Conservation (phyloP, 2,329 filamentous ascomycete species). For the Albifimbria verrucaria region DNA sequence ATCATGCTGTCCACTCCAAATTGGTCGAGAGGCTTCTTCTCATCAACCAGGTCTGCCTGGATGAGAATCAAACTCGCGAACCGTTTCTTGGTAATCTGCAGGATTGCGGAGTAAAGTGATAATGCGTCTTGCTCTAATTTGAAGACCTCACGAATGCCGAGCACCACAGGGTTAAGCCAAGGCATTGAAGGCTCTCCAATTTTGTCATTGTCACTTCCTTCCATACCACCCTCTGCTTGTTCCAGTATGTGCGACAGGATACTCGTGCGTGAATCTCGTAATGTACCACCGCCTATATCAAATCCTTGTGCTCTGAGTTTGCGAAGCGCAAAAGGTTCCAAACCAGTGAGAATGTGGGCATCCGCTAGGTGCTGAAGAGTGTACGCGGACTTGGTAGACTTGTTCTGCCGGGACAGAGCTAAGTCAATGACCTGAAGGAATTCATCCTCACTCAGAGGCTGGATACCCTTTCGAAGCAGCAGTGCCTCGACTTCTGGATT, state of each 20-base stretch:
- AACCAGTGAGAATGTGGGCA: not conserved
- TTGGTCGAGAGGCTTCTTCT: not conserved
- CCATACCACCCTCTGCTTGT: not conserved
- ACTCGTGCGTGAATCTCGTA: conserved; percentile 14
- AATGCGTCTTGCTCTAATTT: not conserved
- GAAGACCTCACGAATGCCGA: not conserved
- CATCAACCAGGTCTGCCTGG: not conserved
- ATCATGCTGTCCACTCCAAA: not conserved
- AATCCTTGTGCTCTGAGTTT: conserved; percentile 16
- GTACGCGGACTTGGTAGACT: not conserved
- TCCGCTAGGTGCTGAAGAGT: not conserved
- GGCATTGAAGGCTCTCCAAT: too few relatives aligned
- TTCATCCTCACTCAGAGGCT: conserved; percentile 28
- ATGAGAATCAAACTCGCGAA: not conserved
- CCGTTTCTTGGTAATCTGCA: not conserved
- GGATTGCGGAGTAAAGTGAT: not conserved
- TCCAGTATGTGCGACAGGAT: conserved; percentile 12
- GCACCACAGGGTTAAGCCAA: too few relatives aligned
- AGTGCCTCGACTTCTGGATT: conserved; percentile 30
- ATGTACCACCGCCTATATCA: conserved; percentile 7
- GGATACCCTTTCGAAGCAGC: conserved; percentile 31
- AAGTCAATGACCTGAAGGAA: conserved; percentile 25
- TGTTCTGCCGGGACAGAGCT: conserved; percentile 10
- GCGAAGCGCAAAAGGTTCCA: conserved; percentile 9
- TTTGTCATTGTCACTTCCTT: too few relatives aligned